phyloP scores from a whole-genome alignment of 768 basidiomycete species.

The Mycena metata region DNA sequence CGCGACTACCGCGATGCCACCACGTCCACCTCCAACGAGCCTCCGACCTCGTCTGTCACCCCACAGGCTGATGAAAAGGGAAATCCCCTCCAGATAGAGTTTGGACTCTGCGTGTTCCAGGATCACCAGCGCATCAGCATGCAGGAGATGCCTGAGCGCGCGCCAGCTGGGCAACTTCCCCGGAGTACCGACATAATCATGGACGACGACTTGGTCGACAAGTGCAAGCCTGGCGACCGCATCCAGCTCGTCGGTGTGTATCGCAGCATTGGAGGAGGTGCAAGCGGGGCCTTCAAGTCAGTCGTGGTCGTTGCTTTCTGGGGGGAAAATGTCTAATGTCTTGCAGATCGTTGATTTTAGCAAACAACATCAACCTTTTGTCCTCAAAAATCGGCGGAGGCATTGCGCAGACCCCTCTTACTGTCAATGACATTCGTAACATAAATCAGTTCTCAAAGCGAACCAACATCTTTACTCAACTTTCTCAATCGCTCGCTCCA shows the following conservation, averaged over 20 bases:
- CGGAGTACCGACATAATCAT: constrained; percentile 96
- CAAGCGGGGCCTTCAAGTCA: constrained; percentile 94
- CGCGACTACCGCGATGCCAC: constrained; percentile 95
- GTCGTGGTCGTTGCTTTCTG: constrained; percentile 39
- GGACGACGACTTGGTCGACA: constrained; percentile 97
- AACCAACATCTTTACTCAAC: constrained; percentile 86
- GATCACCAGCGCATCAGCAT: constrained; percentile 99
- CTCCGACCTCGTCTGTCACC: constrained; percentile 87
- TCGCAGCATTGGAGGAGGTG: constrained; percentile 93
- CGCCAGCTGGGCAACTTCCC: constrained; percentile 96
- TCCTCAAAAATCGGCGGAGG: constrained; percentile 96
- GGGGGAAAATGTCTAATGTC: constrained; percentile 17
- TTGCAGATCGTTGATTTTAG: constrained; percentile 88
- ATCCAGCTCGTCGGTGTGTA: constrained; percentile 97
- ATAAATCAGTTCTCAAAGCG: constrained; percentile 96
- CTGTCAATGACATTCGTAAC: constrained; percentile 93
- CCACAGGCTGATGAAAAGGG: constrained; percentile 96
- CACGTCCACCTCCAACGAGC: constrained; percentile 85
- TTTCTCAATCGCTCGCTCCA: constrained; percentile 95
- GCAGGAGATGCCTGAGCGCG: constrained; percentile 99
- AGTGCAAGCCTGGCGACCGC: constrained; percentile 97
- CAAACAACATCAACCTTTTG: constrained; percentile 94
- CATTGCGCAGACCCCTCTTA: constrained; percentile 91
- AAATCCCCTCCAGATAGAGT: constrained; percentile 89
- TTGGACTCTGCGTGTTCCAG: constrained; percentile 89